Evolutionary conservation across 129 eudicot genomes (phyloP).

Genomic region (Lactuca saligna): DNA sequence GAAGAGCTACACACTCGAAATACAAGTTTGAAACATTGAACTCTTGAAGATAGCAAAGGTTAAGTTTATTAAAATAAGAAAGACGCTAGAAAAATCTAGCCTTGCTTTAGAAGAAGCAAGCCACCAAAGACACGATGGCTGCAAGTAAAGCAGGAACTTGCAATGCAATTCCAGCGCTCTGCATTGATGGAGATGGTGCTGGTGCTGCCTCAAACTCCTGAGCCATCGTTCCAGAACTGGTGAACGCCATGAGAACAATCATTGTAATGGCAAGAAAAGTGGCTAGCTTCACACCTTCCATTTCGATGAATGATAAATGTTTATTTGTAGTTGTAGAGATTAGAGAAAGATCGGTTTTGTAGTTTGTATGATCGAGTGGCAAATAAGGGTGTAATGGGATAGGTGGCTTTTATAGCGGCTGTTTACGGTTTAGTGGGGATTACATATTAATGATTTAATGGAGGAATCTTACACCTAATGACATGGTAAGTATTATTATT

Average conservation of each 20-base stretch:
- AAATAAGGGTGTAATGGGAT: background rate
- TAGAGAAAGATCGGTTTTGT: background rate
- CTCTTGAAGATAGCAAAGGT: background rate
- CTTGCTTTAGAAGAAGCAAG: constrained; percentile 23
- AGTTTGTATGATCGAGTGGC: background rate
- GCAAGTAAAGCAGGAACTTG: constrained; percentile 36
- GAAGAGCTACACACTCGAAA: background rate
- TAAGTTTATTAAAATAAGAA: background rate
- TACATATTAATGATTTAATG: background rate
- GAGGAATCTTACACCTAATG: constrained; percentile 17
- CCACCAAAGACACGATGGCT: constrained; percentile 27
- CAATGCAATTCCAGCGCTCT: constrained; percentile 38
- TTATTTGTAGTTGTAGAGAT: background rate
- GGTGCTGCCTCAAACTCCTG: constrained; percentile 37
- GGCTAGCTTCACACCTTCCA: constrained; percentile 30
- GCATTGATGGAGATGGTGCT: constrained; percentile 49
- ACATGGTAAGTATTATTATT: constrained; percentile 5
- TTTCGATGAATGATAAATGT: background rate
- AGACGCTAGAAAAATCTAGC: background rate
- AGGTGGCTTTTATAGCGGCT: background rate
- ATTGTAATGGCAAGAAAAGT: constrained; percentile 10
- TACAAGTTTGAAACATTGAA: constrained; percentile 6
- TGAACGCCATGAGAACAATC: constrained; percentile 18
- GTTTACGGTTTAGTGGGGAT: constrained; percentile 2
- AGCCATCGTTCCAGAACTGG: constrained; percentile 20